These are phyloP conservation scores for Metschnikowia chrysomelidarum DNA, from an alignment of 805 yeast species.

Conservation along the genomic window DNA sequence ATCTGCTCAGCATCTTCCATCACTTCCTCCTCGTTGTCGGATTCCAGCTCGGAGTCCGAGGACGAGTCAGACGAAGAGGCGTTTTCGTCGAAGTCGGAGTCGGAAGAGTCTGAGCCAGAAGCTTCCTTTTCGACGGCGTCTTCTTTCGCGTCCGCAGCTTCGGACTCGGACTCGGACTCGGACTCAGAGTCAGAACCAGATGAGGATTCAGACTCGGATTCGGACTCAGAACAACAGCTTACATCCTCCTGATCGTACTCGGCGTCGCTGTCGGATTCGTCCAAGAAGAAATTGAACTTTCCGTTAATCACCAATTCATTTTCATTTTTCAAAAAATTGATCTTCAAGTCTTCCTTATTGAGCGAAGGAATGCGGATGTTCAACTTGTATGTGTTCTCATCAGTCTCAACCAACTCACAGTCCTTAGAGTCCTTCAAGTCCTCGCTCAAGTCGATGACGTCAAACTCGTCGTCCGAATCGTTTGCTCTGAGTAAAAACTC, in stretches of 20 bases:
- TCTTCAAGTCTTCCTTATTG: conserved; percentile 38
- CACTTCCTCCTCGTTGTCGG: conserved; percentile 35
- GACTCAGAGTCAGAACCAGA: conserved; percentile 9
- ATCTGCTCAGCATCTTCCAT: conserved; percentile 38
- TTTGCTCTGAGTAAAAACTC: conserved; percentile 15
- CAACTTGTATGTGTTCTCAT: conserved; percentile 39
- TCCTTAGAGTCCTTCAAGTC: conserved; percentile 44
- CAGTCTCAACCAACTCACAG: conserved; percentile 40
- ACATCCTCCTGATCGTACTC: conserved; percentile 22
- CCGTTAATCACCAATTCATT: conserved; percentile 43
- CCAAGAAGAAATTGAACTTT: conserved; percentile 31
- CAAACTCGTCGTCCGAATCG: conserved; percentile 26
- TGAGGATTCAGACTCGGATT: conserved; percentile 10
- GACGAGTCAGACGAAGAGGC: conserved; percentile 13
- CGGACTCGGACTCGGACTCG: conserved; percentile 10
- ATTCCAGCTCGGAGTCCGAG: conserved; percentile 17
- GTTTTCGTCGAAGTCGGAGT: conserved; percentile 11
- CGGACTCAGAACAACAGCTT: conserved; percentile 9
- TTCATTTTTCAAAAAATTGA: conserved; percentile 38
- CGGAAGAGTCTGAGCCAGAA: conserved; percentile 13
- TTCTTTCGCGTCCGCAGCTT: no score
- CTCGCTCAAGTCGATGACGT: conserved; percentile 38
- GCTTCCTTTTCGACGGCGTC: no score
- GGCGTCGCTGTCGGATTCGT: conserved; percentile 23
- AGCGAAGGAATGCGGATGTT: conserved; percentile 42